These are phyloP conservation scores for Leptomonas pyrrhocoris DNA, from an alignment of 208 protist species.

Conservation along the genomic window DNA sequence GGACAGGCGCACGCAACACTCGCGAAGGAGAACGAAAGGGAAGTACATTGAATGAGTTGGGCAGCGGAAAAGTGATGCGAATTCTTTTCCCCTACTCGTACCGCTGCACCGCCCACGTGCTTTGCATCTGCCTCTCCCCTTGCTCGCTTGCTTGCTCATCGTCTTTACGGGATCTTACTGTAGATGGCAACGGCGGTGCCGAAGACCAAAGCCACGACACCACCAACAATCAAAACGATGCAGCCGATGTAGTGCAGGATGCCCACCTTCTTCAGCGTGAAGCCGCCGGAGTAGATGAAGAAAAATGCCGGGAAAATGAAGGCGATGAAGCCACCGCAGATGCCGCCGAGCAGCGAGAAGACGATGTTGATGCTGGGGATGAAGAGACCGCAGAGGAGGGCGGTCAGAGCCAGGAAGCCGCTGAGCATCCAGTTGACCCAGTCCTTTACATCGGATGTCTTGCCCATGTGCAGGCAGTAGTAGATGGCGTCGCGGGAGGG, in stretches of 20 bases:
- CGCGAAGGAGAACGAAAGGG: no score
- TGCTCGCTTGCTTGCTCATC: not conserved
- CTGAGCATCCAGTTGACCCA: conserved; percentile 61
- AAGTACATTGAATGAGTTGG: not conserved
- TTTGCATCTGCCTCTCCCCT: not conserved
- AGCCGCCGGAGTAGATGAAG: conserved; percentile 73
- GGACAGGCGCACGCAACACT: no score
- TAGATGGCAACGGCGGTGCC: conserved; percentile 72
- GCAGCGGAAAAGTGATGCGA: not conserved
- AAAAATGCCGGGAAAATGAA: conserved; percentile 88
- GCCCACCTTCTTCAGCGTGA: conserved; percentile 56
- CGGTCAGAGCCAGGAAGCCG: conserved; percentile 45
- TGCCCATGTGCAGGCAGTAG: conserved; percentile 59
- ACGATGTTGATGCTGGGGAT: conserved; percentile 82
- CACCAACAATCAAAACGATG: conserved; percentile 54
- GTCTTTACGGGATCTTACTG: conserved; percentile 27
- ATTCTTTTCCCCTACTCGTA: no score
- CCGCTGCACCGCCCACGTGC: not conserved
- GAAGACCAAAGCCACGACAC: conserved; percentile 72
- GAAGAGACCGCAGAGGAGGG: conserved; percentile 75
- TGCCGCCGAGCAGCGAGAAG: conserved; percentile 73
- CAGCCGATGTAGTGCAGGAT: conserved; percentile 53
- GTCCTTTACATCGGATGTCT: conserved; percentile 47
- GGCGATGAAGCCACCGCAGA: conserved; percentile 73
- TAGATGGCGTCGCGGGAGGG: conserved; percentile 75